These are phyloP conservation scores for Tephrocybe rancida DNA, from an alignment of 768 basidiomycete genomes.

Conservation along the genomic window DNA sequence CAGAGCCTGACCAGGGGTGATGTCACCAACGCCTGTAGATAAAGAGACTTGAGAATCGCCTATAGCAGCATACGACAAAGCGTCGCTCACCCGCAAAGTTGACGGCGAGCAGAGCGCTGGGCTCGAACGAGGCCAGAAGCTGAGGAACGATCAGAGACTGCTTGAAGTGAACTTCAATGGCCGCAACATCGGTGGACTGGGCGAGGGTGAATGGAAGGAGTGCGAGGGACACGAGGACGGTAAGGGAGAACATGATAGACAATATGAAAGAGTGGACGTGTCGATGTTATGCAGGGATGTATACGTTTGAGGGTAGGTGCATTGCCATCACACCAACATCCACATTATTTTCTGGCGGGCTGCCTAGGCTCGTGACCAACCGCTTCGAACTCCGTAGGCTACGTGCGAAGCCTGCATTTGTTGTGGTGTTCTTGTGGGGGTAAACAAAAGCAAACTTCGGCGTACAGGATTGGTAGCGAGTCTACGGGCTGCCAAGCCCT, in stretches of 20 bases:
- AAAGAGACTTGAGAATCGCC: constrained; percentile 2
- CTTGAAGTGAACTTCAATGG: constrained; percentile 69
- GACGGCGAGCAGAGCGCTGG: constrained; percentile 57
- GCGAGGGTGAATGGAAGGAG: constrained; percentile 46
- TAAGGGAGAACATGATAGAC: constrained; percentile 33
- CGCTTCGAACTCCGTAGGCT: no score
- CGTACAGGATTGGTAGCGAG: not conserved
- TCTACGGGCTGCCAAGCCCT: not conserved
- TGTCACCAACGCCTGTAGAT: constrained; percentile 40
- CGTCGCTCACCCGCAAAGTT: constrained; percentile 41
- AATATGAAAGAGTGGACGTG: constrained; percentile 18
- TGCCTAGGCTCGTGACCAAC: no score
- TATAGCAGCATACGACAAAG: not conserved
- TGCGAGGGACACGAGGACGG: constrained; percentile 35
- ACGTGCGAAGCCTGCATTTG: no score
- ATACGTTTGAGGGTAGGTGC: not conserved
- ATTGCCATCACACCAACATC: not conserved
- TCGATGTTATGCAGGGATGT: not conserved
- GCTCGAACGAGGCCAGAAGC: constrained; percentile 60
- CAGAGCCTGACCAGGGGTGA: constrained; percentile 61
- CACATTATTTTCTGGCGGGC: no score
- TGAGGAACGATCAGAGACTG: constrained; percentile 64
- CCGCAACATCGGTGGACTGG: constrained; percentile 49
- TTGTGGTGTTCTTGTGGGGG: no score
- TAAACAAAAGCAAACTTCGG: no score